Conservation (phyloP, 106 monocot genomes). For the Iris macrosiphon region DNA sequence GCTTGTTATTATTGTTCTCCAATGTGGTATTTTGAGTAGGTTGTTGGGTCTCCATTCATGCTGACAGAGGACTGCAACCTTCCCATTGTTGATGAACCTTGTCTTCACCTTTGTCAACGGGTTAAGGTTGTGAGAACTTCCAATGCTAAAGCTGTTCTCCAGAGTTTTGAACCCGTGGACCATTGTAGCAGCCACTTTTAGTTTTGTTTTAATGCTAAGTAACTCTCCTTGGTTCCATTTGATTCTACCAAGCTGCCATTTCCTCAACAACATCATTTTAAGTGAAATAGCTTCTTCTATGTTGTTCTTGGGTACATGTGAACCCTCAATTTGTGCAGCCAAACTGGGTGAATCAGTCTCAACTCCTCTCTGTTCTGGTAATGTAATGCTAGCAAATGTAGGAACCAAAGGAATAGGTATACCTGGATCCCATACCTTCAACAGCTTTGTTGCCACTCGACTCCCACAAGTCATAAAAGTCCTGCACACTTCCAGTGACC, state of each 20-base stretch:
- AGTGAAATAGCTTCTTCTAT: conserved; percentile 77
- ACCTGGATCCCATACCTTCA: no score
- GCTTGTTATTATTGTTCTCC: no score
- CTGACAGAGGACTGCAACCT: conserved; percentile 14
- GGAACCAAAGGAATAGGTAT: no score
- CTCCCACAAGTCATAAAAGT: conserved; percentile 52
- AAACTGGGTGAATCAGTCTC: conserved; percentile 55
- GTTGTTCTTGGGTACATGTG: conserved; percentile 71
- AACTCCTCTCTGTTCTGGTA: no score
- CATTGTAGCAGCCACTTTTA: conserved; percentile 45
- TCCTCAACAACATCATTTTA: conserved; percentile 65
- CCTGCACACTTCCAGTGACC: conserved; percentile 70
- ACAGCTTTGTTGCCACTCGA: conserved; percentile 51
- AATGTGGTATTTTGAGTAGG: no score
- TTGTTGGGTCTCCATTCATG: conserved; percentile 43
- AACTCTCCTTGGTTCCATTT: conserved; percentile 69
- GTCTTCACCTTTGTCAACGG: conserved; percentile 22
- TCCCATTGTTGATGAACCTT: conserved; percentile 22
- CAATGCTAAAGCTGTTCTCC: conserved; percentile 28
- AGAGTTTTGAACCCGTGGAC: conserved; percentile 13
- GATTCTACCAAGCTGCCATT: conserved; percentile 64
- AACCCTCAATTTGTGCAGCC: conserved; percentile 55
- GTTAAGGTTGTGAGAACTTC: conserved; percentile 15
- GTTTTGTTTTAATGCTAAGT: conserved; percentile 72
- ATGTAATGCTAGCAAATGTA: no score